These are phyloP conservation scores for Moniliella sp. DNA, from an alignment of 1,284 basidiomycete genomes.

Conservation along the genomic window DNA sequence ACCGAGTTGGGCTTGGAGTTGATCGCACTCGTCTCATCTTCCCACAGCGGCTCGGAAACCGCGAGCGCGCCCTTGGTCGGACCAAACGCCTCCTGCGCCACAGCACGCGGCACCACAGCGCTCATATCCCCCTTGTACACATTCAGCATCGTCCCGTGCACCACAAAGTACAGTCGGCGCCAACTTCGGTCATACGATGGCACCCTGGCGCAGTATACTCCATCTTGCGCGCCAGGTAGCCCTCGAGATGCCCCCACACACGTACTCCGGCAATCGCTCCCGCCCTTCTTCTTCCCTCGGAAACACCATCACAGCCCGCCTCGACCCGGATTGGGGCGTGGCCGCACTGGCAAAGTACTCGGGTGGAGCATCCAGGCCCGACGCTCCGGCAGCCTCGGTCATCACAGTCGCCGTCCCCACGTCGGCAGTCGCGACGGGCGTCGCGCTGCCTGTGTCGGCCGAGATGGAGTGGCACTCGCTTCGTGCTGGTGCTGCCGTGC, in stretches of 20 bases:
- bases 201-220: slow-evolving; percentile 68
- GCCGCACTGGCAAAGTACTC: too few relatives aligned
- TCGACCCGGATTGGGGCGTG: too few relatives aligned
- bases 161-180: slow-evolving; percentile 64
- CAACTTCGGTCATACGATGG: slow-evolving; percentile 76
- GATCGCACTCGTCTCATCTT: too few relatives aligned
- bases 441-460: too few relatives aligned
- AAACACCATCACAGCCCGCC: slow-evolving; percentile 1
- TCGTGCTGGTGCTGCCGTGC: too few relatives aligned
- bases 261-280: slow-evolving; percentile 61
- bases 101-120: background rate
- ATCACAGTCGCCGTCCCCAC: too few relatives aligned
- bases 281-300: slow-evolving; percentile 42
- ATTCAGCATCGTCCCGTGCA: slow-evolving; percentile 71
- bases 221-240: slow-evolving; percentile 73
- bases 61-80: slow-evolving; percentile 22
- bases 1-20: too few relatives aligned
- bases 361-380: too few relatives aligned
- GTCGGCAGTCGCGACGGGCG: too few relatives aligned
- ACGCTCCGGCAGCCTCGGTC: too few relatives aligned
- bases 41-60: slow-evolving; percentile 17
- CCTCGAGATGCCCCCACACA: slow-evolving; percentile 67
- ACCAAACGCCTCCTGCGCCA: slow-evolving; percentile 19
- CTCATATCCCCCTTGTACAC: slow-evolving; percentile 46
- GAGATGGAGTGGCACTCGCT: too few relatives aligned